These are phyloP conservation scores for Fraxinus platypoda DNA, from an alignment of 305 asterid genomes.

Conservation along the genomic window DNA sequence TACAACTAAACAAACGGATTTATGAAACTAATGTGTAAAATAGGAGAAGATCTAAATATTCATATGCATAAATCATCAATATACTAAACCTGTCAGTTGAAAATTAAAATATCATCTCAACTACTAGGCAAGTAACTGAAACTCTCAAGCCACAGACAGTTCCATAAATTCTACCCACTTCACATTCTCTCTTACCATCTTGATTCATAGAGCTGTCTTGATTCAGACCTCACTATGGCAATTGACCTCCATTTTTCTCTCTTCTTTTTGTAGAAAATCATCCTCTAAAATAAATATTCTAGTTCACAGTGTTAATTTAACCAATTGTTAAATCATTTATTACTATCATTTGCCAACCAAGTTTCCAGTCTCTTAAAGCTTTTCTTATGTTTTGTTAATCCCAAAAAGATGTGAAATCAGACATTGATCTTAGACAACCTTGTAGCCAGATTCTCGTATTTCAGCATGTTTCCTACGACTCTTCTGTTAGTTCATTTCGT, in stretches of 20 bases:
- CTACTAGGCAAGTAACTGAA: conserved; percentile 7
- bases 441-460: not conserved
- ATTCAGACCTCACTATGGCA: not conserved
- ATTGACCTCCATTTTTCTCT: not conserved
- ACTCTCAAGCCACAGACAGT: conserved; percentile 2
- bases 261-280: not conserved
- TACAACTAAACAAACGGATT: not conserved
- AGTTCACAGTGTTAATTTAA: not conserved
- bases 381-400: not conserved
- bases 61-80: conserved; percentile 4
- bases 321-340: conserved; percentile 2
- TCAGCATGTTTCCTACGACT: not conserved
- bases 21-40: not conserved
- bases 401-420: not conserved
- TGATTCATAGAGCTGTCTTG: conserved; percentile 6
- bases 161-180: not conserved
- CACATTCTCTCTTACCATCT: not conserved
- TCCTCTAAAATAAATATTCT: conserved; percentile 6
- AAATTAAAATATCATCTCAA: conserved; percentile 7
- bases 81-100: not conserved
- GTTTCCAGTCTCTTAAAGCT: not conserved
- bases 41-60: not conserved
- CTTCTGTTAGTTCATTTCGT: not conserved
- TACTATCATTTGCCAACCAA: not conserved
- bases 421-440: conserved; percentile 9